Percentiles rank a stretch among this genome's conserved stretches.
phyloP scores from a whole-genome alignment of 176 grass and related monocot genomes.

The Calamus simplicifolius region DNA sequence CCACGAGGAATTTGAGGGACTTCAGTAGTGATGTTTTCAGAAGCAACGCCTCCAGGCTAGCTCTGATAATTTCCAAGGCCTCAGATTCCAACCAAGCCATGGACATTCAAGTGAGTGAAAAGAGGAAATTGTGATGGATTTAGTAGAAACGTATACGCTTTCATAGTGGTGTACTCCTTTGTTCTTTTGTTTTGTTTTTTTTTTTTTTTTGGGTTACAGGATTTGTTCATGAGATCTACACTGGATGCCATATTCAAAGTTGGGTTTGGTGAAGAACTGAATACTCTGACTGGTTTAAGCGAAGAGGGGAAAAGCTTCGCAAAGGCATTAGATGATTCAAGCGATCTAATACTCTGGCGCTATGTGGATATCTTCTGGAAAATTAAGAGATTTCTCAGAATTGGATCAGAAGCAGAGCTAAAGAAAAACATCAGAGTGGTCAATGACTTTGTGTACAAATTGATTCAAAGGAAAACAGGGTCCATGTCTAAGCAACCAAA shows the following conservation, averaged over 20 bases:
- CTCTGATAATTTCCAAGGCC: conserved; percentile 9
- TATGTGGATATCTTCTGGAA: conserved; percentile 55
- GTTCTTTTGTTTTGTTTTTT: no score
- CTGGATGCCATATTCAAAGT: conserved; percentile 65
- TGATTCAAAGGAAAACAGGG: conserved; percentile 13
- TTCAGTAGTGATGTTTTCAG: conserved; percentile 66
- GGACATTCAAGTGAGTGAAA: conserved; percentile 35
- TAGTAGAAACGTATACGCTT: no score
- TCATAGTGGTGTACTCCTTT: no score
- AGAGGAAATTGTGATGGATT: not conserved
- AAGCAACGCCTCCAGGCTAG: conserved; percentile 37
- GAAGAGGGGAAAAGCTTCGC: conserved; percentile 38
- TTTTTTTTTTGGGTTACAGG: conserved; percentile 2
- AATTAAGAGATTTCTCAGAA: conserved; percentile 25
- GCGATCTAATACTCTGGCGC: conserved; percentile 38
- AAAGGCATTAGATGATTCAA: conserved; percentile 58
- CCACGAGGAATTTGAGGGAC: conserved; percentile 45
- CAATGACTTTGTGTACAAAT: conserved; percentile 43
- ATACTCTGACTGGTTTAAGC: conserved; percentile 13
- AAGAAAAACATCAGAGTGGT: conserved; percentile 27
- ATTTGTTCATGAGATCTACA: conserved; percentile 31
- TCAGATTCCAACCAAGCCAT: not conserved
- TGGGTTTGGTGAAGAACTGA: conserved; percentile 41
- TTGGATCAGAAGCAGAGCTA: conserved; percentile 32
- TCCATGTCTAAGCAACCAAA: not conserved